Evolutionary conservation across 73 alveolate genomes (phyloP).

Genomic region (Loxodes magnus): DNA sequence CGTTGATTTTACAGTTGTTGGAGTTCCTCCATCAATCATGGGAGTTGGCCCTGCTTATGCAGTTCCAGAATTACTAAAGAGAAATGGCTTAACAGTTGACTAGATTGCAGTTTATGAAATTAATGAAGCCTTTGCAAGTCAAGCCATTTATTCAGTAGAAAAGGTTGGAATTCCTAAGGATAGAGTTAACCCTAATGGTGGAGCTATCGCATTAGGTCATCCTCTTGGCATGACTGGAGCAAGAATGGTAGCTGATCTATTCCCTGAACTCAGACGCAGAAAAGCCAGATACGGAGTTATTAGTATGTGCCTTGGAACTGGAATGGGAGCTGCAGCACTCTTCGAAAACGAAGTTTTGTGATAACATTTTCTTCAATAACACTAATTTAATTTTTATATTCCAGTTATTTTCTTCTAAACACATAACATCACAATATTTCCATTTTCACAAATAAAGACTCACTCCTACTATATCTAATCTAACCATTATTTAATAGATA

Average conservation of each 20-base stretch:
- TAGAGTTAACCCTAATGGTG: slow-evolving; percentile 99
- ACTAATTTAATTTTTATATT: no score
- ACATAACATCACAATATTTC: no score
- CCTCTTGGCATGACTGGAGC: slow-evolving; percentile 99
- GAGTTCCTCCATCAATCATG: slow-evolving; percentile 99
- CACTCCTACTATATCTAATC: no score
- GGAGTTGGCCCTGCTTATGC: slow-evolving; percentile 99
- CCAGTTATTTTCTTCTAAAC: no score
- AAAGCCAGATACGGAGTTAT: slow-evolving; percentile 95
- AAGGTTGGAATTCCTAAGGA: slow-evolving; percentile 83
- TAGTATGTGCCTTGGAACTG: slow-evolving; percentile 99
- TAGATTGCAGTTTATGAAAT: slow-evolving; percentile 97
- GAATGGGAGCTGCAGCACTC: slow-evolving; percentile 99
- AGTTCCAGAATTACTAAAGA: slow-evolving; percentile 92
- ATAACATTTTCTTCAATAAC: no score
- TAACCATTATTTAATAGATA: no score
- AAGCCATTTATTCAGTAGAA: slow-evolving; percentile 85
- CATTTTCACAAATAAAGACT: no score
- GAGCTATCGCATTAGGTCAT: slow-evolving; percentile 99
- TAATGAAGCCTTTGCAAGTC: slow-evolving; percentile 99
- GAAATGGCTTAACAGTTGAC: slow-evolving; percentile 77
- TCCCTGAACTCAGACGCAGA: slow-evolving; percentile 94
- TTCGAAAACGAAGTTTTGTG: slow-evolving; percentile 89
- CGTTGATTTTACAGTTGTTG: slow-evolving; percentile 90
- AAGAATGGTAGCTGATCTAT: slow-evolving; percentile 89